Evolutionary conservation across 2,329 filamentous ascomycete genomes (phyloP), one percentile per base, ranked within the genome.

Genomic region (Trichoderma arundinaceum): DNA sequence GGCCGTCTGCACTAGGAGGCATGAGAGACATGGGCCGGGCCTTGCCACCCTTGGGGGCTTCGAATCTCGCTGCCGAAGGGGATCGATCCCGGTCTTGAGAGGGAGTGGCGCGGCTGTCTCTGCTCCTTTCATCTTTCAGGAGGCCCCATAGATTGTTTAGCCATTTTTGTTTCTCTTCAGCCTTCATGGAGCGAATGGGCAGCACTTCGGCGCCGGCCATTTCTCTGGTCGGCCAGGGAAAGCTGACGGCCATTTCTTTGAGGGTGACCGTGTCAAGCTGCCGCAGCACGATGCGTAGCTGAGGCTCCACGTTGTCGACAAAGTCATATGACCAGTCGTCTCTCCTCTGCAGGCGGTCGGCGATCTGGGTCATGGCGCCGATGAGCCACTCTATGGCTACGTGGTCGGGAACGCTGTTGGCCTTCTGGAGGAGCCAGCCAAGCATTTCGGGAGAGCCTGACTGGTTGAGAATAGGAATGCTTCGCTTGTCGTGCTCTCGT

Each of bases 401-500:
- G 6, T 73, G 68, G 58, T 77, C 75, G 2, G 73, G 74, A 1
- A 76, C 72, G 2, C 70, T 69, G 17, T 70, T 68, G 1, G 76
- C 76, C 49, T 76, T 74, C 17, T 69, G 69, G n/a, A 77, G 67
- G 13, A 77, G 69, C 76, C 75, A 77, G 28, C 74, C 74, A 12
- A 78, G 70, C 69, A 71, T 74, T 65, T 77, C 74, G 0, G 75
- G 75, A 0, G 74, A 70, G 1, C 76, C 76, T 0, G 76, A 77
- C 63, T 76, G 73, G 60, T 77, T 74, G 17, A 77, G 68, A 15
- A 78, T 77, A 1, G 75, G 75, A 5, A 78, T 73, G 46, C 75
- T 77, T 41, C 76, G 73, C 64, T 76, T 75, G 68, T 75, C 75
- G 66, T 78, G 75, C 68, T 77, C 76, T 46, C 76, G 72, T 33